Base-by-base conservation (phyloP, 2,329 filamentous ascomycete species). In the Endocalyx cinctus region DNA sequence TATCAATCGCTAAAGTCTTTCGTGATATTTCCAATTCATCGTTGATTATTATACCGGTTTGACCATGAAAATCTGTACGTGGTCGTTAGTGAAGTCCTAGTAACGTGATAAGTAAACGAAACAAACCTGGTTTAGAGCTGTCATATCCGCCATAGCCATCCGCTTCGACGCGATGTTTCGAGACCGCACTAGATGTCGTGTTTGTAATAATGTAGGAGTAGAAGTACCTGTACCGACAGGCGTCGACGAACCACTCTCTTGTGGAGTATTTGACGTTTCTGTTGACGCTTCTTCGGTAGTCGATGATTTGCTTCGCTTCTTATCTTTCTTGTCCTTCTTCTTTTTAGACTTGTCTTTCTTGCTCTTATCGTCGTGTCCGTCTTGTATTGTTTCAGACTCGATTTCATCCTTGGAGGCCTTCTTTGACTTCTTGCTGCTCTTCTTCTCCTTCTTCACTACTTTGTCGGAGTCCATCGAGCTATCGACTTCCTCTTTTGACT, bases 121-220 rank as follows among this genome's bases (percentile, higher is more conserved):
- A 13, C 67, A 59, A 64, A 89, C 85, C 79, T 96, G 88, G 58
- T 89, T 90, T 53, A 97, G 63, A 11, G 88, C 86, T 52, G 83
- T 79, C 30, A 81, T 74, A 58, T 96, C 85, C 66, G 87, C 74
- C 38, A 88, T 75, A 3, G 89, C 88, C 66, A 82, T 77, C 50
- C 79, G 81, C 69, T 97, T 97, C 50, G 92, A 86, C 36, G 83
- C 83, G 51, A 97, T 95, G 59, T 89, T 87, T 39, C 87, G 74
- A 46, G 85, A 79, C 43, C 90, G 72, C 29, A 89, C 78, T 34
- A 84, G 75, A 56, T 89, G 85, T 43, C 87, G 75, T 30, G 73
- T 78, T 17, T 72, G 67, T 41, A 70, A 63, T 57, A 60, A 62
- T 39, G 57, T 64, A 37, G 69, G 68, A 18, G 64, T 71, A 17